phyloP scores from a whole-genome alignment of 2,329 filamentous ascomycete species.

The Penicillium olsonii region DNA sequence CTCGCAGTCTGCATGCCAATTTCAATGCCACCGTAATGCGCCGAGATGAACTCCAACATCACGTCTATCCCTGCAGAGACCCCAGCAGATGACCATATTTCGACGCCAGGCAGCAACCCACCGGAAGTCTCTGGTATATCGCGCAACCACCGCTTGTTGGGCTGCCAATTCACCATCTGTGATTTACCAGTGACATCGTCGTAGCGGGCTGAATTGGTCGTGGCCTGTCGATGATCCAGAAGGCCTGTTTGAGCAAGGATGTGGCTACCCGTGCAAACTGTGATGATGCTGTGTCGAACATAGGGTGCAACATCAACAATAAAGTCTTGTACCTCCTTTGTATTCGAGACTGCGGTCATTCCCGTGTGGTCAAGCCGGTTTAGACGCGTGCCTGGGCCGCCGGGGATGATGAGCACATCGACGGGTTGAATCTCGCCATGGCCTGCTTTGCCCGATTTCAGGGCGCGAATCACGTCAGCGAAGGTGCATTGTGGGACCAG shows the following conservation, averaged over 20 bases:
- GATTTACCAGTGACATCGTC: not conserved
- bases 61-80: slow-evolving; percentile 11
- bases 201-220: slow-evolving; percentile 7
- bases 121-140: slow-evolving; percentile 1
- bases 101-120: not conserved
- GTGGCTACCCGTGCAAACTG: slow-evolving; percentile 8
- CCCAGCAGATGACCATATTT: slow-evolving; percentile 11
- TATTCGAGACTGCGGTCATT: slow-evolving; percentile 5
- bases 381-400: slow-evolving; percentile 4
- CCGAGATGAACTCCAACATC: slow-evolving; percentile 9
- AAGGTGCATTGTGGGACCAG: slow-evolving; percentile 10
- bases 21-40: slow-evolving; percentile 6
- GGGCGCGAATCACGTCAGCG: slow-evolving; percentile 2
- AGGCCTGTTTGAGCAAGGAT: slow-evolving; percentile 7
- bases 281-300: slow-evolving; percentile 9
- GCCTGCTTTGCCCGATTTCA: slow-evolving; percentile 3
- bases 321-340: slow-evolving; percentile 5
- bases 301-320: slow-evolving; percentile 4
- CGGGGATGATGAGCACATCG: slow-evolving; percentile 9
- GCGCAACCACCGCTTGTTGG: slow-evolving; percentile 5
- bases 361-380: not conserved
- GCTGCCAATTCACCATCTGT: slow-evolving; percentile 2
- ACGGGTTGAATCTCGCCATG: slow-evolving; percentile 3
- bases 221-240: not conserved
- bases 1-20: slow-evolving; percentile 5